phyloP scores from a whole-genome alignment of 441 rosid genomes.

The Brassica hybrid region DNA sequence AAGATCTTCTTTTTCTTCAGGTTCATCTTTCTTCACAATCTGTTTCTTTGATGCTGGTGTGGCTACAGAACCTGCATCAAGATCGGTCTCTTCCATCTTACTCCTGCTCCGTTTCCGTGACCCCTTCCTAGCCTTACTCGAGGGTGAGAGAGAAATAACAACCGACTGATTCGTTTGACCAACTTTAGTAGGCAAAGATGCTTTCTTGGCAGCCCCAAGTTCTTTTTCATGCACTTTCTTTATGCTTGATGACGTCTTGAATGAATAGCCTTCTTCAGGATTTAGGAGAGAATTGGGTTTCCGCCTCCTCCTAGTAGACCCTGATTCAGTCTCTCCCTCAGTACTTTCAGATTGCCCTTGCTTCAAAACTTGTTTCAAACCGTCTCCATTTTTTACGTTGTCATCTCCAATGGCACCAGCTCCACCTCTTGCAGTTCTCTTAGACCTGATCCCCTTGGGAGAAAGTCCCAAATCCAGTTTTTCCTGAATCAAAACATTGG shows the following conservation, averaged over 20 bases:
- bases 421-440: slow-evolving; percentile 37
- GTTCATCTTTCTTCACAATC: slow-evolving; percentile 36
- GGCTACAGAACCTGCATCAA: slow-evolving; percentile 26
- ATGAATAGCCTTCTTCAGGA: slow-evolving; percentile 66
- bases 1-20: slow-evolving; percentile 39
- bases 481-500: slow-evolving; percentile 21
- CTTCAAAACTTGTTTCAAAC: slow-evolving; percentile 24
- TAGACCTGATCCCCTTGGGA: slow-evolving; percentile 41
- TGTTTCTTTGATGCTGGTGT: slow-evolving; percentile 35
- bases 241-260: slow-evolving; percentile 35
- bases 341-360: slow-evolving; percentile 41
- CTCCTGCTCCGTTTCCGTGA: slow-evolving; percentile 42
- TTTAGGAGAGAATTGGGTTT: slow-evolving; percentile 74
- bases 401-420: slow-evolving; percentile 24
- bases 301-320: slow-evolving; percentile 47
- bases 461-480: slow-evolving; percentile 24
- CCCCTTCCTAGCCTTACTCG: slow-evolving; percentile 35
- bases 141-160: slow-evolving; percentile 44
- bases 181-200: slow-evolving; percentile 38
- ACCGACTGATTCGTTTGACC: slow-evolving; percentile 40
- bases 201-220: slow-evolving; percentile 43
- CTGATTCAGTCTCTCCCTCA: slow-evolving; percentile 41
- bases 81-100: slow-evolving; percentile 42
- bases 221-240: slow-evolving; percentile 43
- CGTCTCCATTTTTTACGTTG: slow-evolving; percentile 6